Conservation (phyloP, 257 asterid species). For the Linaria vulgaris region DNA sequence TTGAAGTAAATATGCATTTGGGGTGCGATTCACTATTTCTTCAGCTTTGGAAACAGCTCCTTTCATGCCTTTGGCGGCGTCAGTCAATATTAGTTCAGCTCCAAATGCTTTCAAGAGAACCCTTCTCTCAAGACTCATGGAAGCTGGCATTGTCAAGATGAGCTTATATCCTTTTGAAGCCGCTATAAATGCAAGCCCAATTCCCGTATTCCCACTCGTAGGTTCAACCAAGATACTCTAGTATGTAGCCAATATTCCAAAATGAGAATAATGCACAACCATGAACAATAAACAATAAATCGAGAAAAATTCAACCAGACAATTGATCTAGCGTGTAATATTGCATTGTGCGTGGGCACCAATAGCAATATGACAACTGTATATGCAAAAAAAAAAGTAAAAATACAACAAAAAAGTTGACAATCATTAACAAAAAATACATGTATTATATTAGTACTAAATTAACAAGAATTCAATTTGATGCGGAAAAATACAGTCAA, state of each 20-base stretch:
- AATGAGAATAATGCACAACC: conserved; percentile 13
- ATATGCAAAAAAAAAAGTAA: background rate
- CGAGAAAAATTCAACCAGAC: background rate
- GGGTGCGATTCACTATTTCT: conserved; percentile 72
- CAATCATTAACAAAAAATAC: background rate
- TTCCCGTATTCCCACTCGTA: conserved; percentile 98
- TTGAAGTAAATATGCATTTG: conserved; percentile 89
- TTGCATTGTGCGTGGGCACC: background rate
- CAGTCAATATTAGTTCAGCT: conserved; percentile 90
- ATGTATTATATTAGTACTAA: conserved; percentile 1
- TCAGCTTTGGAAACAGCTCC: conserved; percentile 97
- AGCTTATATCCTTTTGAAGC: conserved; percentile 98
- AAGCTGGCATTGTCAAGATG: conserved; percentile 98
- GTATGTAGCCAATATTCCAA: conserved; percentile 19
- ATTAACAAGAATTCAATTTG: conserved; percentile 8
- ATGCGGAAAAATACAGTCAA: conserved; percentile 4
- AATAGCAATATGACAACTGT: background rate
- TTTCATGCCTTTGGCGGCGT: conserved; percentile 90
- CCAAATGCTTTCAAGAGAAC: conserved; percentile 97
- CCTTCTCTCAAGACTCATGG: conserved; percentile 99
- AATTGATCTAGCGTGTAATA: conserved; percentile 4
- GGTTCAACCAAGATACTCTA: conserved; percentile 97
- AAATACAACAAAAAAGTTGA: conserved; percentile 7
- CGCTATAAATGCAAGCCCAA: conserved; percentile 97
- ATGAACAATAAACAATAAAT: background rate